Conservation (phyloP, 208 protist genomes). For the Leishmania lainsoni region DNA sequence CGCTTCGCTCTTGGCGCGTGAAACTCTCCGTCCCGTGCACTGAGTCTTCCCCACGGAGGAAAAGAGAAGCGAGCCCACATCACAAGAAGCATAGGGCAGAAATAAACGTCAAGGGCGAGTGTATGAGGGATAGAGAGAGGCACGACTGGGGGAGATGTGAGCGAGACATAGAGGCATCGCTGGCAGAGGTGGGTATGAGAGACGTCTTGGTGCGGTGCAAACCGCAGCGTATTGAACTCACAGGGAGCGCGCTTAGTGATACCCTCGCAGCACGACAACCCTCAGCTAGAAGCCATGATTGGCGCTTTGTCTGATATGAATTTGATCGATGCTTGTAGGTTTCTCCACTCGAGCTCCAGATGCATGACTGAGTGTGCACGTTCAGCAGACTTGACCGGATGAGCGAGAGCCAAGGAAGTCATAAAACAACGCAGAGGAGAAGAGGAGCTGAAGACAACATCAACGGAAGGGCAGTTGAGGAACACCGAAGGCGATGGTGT, state of each 20-base stretch:
- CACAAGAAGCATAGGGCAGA: neutral
- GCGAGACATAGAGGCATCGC: neutral
- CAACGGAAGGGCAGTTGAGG: neutral
- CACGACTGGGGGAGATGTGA: neutral
- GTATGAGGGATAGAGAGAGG: neutral
- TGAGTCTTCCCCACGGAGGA: neutral
- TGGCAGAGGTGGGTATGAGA: neutral
- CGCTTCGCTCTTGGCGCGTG: neutral
- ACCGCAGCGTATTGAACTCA: neutral
- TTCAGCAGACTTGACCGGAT: neutral
- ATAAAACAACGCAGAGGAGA: neutral
- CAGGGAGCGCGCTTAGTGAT: neutral
- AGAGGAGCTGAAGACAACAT: neutral
- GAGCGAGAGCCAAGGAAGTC: neutral
- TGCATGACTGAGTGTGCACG: neutral
- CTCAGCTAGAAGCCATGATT: neutral
- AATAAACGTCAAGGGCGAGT: neutral
- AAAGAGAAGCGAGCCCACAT: neutral
- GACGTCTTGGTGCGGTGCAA: neutral
- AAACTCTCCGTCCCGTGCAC: neutral
- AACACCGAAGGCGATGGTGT: neutral
- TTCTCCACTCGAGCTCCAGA: neutral
- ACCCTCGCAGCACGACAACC: neutral
- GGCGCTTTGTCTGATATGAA: neutral
- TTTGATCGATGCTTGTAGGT: neutral